phyloP scores from a whole-genome alignment of 768 basidiomycete species.

The Lactifluus volemus region DNA sequence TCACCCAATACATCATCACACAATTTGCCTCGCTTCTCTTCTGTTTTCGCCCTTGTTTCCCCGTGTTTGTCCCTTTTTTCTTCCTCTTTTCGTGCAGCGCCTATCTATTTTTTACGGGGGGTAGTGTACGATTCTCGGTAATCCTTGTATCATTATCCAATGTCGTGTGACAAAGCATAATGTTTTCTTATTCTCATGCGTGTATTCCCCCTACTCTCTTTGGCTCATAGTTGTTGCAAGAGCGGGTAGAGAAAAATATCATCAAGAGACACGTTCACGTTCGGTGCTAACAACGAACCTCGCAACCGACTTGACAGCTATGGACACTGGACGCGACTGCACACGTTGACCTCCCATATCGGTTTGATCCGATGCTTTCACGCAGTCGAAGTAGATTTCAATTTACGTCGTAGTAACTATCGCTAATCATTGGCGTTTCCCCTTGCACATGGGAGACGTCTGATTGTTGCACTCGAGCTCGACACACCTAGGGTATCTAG shows the following conservation, averaged over 20 bases:
- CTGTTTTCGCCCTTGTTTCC: not conserved
- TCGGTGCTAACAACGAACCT: too few relatives aligned
- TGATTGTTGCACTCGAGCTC: not conserved
- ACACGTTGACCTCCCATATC: too few relatives aligned
- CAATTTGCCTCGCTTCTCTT: not conserved
- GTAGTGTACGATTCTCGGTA: slow-evolving; percentile 16
- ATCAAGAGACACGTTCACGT: too few relatives aligned
- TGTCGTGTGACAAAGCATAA: slow-evolving; percentile 17
- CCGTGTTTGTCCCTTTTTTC: not conserved
- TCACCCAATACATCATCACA: not conserved
- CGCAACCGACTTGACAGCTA: too few relatives aligned
- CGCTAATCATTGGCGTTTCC: too few relatives aligned
- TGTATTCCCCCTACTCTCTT: not conserved
- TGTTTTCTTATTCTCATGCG: not conserved
- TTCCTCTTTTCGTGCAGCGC: slow-evolving; percentile 3
- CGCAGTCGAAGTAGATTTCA: too few relatives aligned
- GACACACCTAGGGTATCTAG: not conserved
- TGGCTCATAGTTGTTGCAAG: not conserved
- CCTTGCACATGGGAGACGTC: not conserved
- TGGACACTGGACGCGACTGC: too few relatives aligned
- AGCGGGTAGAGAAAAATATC: too few relatives aligned
- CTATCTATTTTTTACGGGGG: slow-evolving; percentile 14
- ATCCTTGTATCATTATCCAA: slow-evolving; percentile 16
- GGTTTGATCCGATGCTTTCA: too few relatives aligned
- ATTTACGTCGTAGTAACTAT: not conserved